Conservation (phyloP, 768 basidiomycete genomes). For the Leucocoprinus sp. region DNA sequence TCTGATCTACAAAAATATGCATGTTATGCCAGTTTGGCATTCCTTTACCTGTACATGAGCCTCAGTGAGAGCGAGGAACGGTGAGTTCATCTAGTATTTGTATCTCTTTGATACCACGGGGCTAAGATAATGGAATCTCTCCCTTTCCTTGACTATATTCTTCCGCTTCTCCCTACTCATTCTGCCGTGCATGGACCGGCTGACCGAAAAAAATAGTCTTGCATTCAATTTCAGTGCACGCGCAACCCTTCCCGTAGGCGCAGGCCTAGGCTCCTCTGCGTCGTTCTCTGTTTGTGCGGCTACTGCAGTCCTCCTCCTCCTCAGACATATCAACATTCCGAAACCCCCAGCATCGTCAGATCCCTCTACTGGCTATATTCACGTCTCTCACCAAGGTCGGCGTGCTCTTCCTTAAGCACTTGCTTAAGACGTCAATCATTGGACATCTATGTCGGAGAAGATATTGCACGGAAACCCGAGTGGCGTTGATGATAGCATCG, state of each 20-base stretch:
- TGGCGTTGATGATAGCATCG: conserved; percentile 94
- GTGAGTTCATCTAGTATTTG: conserved; percentile 31
- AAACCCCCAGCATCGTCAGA: conserved; percentile 40
- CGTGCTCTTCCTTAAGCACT: conserved; percentile 52
- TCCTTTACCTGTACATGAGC: conserved; percentile 90
- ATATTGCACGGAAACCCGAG: conserved; percentile 96
- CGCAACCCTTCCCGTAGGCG: conserved; percentile 86
- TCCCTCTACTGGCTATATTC: conserved; percentile 40
- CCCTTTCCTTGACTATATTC: conserved; percentile 13
- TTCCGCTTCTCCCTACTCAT: conserved; percentile 13
- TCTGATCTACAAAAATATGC: conserved; percentile 30
- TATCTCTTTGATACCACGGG: conserved; percentile 8
- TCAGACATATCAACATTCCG: conserved; percentile 58
- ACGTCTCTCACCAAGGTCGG: conserved; percentile 57
- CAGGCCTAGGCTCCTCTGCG: conserved; percentile 95
- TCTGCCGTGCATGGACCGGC: not conserved
- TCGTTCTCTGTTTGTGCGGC: conserved; percentile 88
- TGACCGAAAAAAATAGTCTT: conserved; percentile 37
- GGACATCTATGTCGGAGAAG: conserved; percentile 94
- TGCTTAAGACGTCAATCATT: conserved; percentile 80
- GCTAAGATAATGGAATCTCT: conserved; percentile 1
- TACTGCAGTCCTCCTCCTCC: conserved; percentile 69
- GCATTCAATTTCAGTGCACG: conserved; percentile 76
- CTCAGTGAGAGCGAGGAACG: conserved; percentile 47
- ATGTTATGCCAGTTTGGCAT: conserved; percentile 48